Evolutionary conservation across 495 filamentous ascomycete species (phyloP), one percentile per base, ranked within the genome.

Genomic region (Parathielavia hyrcaniae): DNA sequence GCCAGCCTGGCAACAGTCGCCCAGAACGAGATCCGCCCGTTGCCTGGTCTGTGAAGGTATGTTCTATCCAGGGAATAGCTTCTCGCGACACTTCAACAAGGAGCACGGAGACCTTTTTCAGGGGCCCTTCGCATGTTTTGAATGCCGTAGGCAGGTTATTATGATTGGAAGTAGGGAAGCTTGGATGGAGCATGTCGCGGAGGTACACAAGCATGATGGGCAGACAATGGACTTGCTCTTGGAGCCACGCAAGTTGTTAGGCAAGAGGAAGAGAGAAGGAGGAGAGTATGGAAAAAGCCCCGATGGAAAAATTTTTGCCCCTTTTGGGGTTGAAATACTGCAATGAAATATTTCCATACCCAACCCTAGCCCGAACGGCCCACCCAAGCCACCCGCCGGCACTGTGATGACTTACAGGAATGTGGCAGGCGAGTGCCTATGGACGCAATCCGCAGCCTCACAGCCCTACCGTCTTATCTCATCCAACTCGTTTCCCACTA

Each of bases 81-180:
- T 32, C 14, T 49, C 46, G 12, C 46, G 46, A 14, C 46, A 49
- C 8, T 32, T 49, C 46, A 49, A 49, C 20, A 49, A 49, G 26
- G 46, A 49, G 46, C 13, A 49, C 30, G 6, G 5, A 10, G 30
- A 14, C 13, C 44, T 46, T 19, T 46, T 46, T 23, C 22, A 16
- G 10, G 26, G 30, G 13, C 26, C 22, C 5, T 49, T 49, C n/a
- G 8, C 46, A 49, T 49, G 22, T 10, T 23, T n/a, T 34, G 46
- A 34, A 34, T 49, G 22, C 16, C 12, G 16, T 8, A n/a, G 16
- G 7, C 46, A 49, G 16, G 46, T 16, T 1, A 17, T 49, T 9
- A 34, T 20, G 22, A 17, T 34, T 16, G 26, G n/a, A 34, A 34
- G 26, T 22, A 9, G 46, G 26, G 26, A 6, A 14, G 9, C 46